phyloP scores from a whole-genome alignment of 306 rosid genomes.

The Sesbania bispinosa region DNA sequence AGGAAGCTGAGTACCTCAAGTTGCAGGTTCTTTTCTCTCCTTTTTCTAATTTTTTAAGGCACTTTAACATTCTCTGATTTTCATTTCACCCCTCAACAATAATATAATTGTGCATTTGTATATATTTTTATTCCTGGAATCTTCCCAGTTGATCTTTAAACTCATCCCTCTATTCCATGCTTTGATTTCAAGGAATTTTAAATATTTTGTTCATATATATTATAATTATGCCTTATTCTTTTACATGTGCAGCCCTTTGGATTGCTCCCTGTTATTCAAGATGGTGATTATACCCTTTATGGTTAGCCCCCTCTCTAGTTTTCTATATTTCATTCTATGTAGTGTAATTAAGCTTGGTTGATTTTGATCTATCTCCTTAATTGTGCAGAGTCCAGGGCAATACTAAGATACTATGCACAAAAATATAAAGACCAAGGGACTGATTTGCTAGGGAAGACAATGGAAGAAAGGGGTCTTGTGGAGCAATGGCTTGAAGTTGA shows the following conservation, averaged over 20 bases:
- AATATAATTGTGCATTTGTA: too few relatives aligned
- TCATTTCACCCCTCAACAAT: too few relatives aligned
- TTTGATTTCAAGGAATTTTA: too few relatives aligned
- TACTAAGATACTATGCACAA: conserved; percentile 49
- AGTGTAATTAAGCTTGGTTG: background rate
- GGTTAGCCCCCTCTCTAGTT: conserved; percentile 38
- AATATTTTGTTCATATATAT: too few relatives aligned
- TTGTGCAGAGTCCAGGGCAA: conserved; percentile 47
- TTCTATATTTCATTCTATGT: background rate
- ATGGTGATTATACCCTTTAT: conserved; percentile 48
- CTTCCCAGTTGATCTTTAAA: too few relatives aligned
- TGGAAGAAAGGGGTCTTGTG: conserved; percentile 46
- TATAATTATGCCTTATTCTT: too few relatives aligned
- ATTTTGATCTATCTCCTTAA: background rate
- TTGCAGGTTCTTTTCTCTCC: conserved; percentile 32
- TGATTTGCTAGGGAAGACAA: conserved; percentile 40
- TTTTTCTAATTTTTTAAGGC: background rate
- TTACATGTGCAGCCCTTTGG: conserved; percentile 49
- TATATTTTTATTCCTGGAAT: too few relatives aligned
- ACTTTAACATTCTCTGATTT: too few relatives aligned
- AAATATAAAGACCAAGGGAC: conserved; percentile 44
- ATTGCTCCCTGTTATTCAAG: conserved; percentile 46
- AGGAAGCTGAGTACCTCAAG: conserved; percentile 36
- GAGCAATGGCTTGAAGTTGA: conserved; percentile 64
- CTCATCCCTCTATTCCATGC: too few relatives aligned